Evolutionary conservation across 2,329 filamentous ascomycete genomes (phyloP).

Genomic region (Trematosphaeria pertusa): DNA sequence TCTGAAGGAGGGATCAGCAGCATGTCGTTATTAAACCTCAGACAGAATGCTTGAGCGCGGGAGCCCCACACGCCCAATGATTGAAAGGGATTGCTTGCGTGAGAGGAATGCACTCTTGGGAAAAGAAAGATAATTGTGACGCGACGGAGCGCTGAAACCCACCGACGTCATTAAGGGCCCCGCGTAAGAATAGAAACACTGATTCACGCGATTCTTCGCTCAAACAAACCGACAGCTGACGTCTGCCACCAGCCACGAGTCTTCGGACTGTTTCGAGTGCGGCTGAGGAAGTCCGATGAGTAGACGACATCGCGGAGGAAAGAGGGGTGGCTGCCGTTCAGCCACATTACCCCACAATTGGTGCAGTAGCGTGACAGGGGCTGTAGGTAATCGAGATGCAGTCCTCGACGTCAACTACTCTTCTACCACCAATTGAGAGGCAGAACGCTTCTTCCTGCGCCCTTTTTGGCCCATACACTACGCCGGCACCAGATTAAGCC

Average conservation of each 20-base stretch:
- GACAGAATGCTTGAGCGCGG: too few species aligned
- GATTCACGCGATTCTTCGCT: conserved; percentile 1
- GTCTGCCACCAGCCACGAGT: conserved; percentile 4
- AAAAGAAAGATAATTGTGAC: background rate
- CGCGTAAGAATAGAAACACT: background rate
- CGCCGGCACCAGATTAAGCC: conserved; percentile 1
- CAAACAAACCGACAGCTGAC: background rate
- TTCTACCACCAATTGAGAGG: conserved; percentile 4
- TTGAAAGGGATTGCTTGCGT: too few species aligned
- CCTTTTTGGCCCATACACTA: conserved; percentile 1
- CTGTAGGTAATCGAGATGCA: conserved; percentile 9
- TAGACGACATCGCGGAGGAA: background rate
- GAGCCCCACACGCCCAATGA: too few species aligned
- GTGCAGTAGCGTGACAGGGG: conserved; percentile 6
- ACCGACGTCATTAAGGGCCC: background rate
- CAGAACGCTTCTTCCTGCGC: background rate
- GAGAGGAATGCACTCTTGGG: conserved; percentile 1
- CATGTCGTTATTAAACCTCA: too few species aligned
- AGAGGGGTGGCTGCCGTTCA: conserved; percentile 11
- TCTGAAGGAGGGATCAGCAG: too few species aligned
- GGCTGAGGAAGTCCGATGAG: background rate
- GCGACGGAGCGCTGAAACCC: conserved; percentile 5
- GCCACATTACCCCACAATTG: conserved; percentile 14
- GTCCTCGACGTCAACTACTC: conserved; percentile 14
- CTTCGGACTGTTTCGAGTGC: conserved; percentile 7